Evolutionary conservation across 2,329 filamentous ascomycete genomes (phyloP).

Genomic region (Dactylonectria estremocensis): DNA sequence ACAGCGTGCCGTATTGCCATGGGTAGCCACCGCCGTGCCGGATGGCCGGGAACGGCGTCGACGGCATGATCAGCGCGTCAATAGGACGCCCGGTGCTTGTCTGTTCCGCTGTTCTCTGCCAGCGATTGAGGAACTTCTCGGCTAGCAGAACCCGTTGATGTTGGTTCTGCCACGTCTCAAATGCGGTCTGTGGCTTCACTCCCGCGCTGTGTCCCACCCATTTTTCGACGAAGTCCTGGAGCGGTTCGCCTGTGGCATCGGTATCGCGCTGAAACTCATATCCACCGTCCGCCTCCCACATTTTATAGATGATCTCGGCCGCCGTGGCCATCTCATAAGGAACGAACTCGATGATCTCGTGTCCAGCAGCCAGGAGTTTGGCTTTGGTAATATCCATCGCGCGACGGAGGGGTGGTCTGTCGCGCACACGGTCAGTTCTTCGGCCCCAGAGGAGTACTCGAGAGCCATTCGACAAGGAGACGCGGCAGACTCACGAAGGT

Average conservation of each 20-base stretch:
- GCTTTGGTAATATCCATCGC: constrained; percentile 3
- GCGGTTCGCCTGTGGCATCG: constrained; percentile 1
- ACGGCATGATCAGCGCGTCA: constrained; percentile 5
- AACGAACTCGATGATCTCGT: constrained; percentile 2
- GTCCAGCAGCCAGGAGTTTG: constrained; percentile 3
- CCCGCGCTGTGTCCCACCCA: neutral
- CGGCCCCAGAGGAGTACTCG: neutral
- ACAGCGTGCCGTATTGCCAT: neutral
- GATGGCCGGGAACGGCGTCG: constrained; percentile 1
- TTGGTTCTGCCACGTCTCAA: constrained; percentile 2
- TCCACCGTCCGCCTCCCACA: constrained; percentile 1
- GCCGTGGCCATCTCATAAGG: constrained; percentile 3
- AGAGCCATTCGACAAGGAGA: constrained; percentile 1
- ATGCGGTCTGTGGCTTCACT: constrained; percentile 1
- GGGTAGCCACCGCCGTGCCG: constrained; percentile 3
- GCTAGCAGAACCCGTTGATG: neutral
- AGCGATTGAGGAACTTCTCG: constrained; percentile 4
- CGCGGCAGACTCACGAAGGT: constrained; percentile 3
- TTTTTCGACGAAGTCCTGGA: constrained; percentile 2
- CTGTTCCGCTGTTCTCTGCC: constrained; percentile 1
- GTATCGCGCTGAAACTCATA: constrained; percentile 5
- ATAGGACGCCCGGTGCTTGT: neutral
- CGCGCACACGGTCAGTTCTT: constrained; percentile 2
- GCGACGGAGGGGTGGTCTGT: constrained; percentile 1
- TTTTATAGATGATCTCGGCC: constrained; percentile 2